Base-by-base conservation (phyloP, 768 basidiomycete genomes). In the Mycena rosella region DNA sequence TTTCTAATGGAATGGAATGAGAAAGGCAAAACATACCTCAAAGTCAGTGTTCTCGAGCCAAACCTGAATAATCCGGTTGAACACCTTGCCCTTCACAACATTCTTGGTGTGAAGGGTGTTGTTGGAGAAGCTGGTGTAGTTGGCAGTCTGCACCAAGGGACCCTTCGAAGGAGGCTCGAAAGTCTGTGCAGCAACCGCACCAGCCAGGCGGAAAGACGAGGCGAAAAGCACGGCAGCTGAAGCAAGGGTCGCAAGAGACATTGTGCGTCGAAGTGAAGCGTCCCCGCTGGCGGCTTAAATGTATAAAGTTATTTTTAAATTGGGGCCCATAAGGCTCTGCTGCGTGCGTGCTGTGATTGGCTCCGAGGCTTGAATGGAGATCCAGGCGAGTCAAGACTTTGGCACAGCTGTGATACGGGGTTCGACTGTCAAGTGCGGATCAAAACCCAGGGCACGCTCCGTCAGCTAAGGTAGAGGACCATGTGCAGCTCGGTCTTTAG, bases 1-100 rank as follows among this genome's bases (percentile, higher is more conserved):
- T n/a, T 27, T 32, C 17, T 1, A 29, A 6, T 0, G 38, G 27
- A 44, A 30, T 57, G 29, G 20, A 29, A 38, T 67, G 66, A n/a
- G 58, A 13, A 15, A 74, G 26, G 69, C 63, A 29, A 30, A 14
- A 15, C 83, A 79, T 24, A 76, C 70, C 3, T 65, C 66, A 65
- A 74, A 88, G 68, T 87, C 82, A 34, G 84, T 87, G 74, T 86
- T 87, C 73, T 87, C 86, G 47, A 87, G 76, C 81, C 82, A 86
- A 53, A 87, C 85, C 71, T 85, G 74, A 66, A 86, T 48, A 20
- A 88, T 81, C 8, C 86, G 79, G 69, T 85, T 80, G 66, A 86
- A 87, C 17, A 76, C 78, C 60, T 78, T 76, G 49, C 86, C 87
- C 1, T 77, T 44, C 7, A 87, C 84, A 48, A 77, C 44, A 0